Percentiles rank a stretch among this genome's conserved stretches.
These are phyloP conservation scores for Chamaecyparis obtusa DNA, from an alignment of 75 land plant genomes.

Conservation along the genomic window DNA sequence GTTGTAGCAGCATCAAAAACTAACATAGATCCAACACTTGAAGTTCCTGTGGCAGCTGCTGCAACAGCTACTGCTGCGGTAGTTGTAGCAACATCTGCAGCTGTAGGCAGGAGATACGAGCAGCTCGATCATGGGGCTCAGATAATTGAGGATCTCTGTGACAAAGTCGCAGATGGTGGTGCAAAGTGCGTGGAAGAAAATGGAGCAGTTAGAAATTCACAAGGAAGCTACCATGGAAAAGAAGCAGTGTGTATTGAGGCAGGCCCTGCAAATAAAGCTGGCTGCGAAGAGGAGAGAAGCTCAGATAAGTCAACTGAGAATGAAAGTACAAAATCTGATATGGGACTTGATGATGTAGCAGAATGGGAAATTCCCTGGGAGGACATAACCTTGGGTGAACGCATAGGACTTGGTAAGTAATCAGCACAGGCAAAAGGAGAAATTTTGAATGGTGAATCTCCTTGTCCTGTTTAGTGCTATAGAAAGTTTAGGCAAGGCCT, in stretches of 20 bases:
- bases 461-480: background rate
- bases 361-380: conserved; percentile 91
- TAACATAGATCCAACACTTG: conserved; percentile 44
- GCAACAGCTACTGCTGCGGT: conserved; percentile 82
- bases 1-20: conserved; percentile 80
- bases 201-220: conserved; percentile 16
- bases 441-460: background rate
- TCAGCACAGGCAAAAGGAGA: background rate
- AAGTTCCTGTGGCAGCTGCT: conserved; percentile 82
- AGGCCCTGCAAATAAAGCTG: conserved; percentile 10
- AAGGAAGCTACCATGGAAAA: conserved; percentile 8
- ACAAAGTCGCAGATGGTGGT: conserved; percentile 10
- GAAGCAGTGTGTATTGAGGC: conserved; percentile 19
- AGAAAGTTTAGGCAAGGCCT: background rate
- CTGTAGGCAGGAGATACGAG: conserved; percentile 53
- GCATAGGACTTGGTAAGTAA: conserved; percentile 81
- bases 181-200: conserved; percentile 22
- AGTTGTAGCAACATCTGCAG: conserved; percentile 83
- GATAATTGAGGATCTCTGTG: conserved; percentile 10
- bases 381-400: conserved; percentile 76
- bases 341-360: conserved; percentile 65
- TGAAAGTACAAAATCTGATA: conserved; percentile 54
- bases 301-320: conserved; percentile 55
- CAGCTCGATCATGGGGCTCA: conserved; percentile 16
- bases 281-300: conserved; percentile 46